phyloP scores from a whole-genome alignment of 2,329 filamentous ascomycete genomes.

The Cladosporium sp. region DNA sequence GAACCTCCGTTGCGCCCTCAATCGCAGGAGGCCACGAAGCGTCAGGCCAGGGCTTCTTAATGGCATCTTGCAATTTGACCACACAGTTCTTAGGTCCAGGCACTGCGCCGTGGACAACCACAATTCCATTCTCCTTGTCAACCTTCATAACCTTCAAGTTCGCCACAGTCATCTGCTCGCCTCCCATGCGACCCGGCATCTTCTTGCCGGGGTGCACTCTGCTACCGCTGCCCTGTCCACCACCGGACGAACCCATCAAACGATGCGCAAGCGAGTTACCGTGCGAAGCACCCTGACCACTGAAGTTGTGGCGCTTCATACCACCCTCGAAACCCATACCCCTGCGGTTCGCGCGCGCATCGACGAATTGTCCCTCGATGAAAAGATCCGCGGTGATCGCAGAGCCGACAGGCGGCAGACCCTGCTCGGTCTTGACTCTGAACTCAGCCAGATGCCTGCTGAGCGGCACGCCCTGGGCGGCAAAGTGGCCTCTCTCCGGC shows the following conservation, averaged over 20 bases:
- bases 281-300: constrained; percentile 87
- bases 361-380: constrained; percentile 83
- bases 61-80: constrained; percentile 84
- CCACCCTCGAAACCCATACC: constrained; percentile 95
- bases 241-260: constrained; percentile 85
- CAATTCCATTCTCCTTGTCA: constrained; percentile 80
- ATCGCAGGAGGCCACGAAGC: constrained; percentile 23
- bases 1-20: constrained; percentile 9
- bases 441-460: constrained; percentile 88
- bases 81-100: constrained; percentile 85
- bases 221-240: constrained; percentile 87
- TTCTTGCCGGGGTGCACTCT: constrained; percentile 94
- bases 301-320: constrained; percentile 94
- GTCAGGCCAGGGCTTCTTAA: constrained; percentile 78
- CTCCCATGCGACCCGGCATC: constrained; percentile 96
- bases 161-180: constrained; percentile 83
- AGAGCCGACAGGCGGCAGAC: constrained; percentile 74
- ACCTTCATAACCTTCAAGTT: constrained; percentile 88
- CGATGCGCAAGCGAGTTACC: constrained; percentile 95
- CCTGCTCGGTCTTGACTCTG: constrained; percentile 71
- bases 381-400: constrained; percentile 88
- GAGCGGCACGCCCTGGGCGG: constrained; percentile 75
- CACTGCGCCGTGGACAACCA: constrained; percentile 84
- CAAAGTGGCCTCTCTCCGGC: constrained; percentile 85
- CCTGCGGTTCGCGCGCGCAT: constrained; percentile 74